A percentile compares a stretch with the other conserved stretches of the same genome.
Conservation (phyloP, 1,284 basidiomycete genomes). For the Sanghuangporus baumii region DNA sequence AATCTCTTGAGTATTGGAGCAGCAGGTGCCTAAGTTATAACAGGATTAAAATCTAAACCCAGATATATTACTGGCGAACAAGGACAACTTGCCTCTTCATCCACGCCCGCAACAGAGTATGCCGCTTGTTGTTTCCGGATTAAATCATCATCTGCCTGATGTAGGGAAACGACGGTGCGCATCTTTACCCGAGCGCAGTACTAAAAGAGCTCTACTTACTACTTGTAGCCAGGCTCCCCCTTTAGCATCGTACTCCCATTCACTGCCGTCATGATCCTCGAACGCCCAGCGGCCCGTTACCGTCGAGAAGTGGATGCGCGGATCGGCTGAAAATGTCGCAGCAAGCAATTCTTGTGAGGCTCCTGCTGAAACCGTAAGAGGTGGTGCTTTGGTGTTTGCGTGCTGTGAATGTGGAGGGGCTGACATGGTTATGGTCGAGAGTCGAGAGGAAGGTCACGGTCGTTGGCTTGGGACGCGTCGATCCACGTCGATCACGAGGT, state of each 20-base stretch:
- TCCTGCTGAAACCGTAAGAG: slow-evolving; percentile 34
- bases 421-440: slow-evolving; percentile 4
- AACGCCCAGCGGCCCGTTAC: slow-evolving; percentile 77
- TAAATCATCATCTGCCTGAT: slow-evolving; percentile 74
- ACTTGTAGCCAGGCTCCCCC: slow-evolving; percentile 79
- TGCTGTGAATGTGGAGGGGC: background rate
- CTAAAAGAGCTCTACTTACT: slow-evolving; percentile 42
- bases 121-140: slow-evolving; percentile 87
- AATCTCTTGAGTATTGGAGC: slow-evolving; percentile 75
- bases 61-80: background rate
- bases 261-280: slow-evolving; percentile 83
- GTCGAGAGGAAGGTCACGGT: background rate
- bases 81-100: slow-evolving; percentile 72
- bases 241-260: slow-evolving; percentile 80
- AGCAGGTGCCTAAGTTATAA: slow-evolving; percentile 59
- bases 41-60: slow-evolving; percentile 15
- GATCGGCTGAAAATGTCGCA: slow-evolving; percentile 69
- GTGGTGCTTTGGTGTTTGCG: background rate
- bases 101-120: slow-evolving; percentile 85
- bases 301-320: slow-evolving; percentile 76
- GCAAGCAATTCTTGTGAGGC: slow-evolving; percentile 50
- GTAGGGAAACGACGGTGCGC: slow-evolving; percentile 17
- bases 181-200: background rate
- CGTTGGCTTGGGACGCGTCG: background rate
- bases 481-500: background rate